A percentile compares a stretch with the other conserved stretches of the same genome.
Conservation (phyloP, 495 filamentous ascomycete genomes). For the Podospora pseudopauciseta region DNA sequence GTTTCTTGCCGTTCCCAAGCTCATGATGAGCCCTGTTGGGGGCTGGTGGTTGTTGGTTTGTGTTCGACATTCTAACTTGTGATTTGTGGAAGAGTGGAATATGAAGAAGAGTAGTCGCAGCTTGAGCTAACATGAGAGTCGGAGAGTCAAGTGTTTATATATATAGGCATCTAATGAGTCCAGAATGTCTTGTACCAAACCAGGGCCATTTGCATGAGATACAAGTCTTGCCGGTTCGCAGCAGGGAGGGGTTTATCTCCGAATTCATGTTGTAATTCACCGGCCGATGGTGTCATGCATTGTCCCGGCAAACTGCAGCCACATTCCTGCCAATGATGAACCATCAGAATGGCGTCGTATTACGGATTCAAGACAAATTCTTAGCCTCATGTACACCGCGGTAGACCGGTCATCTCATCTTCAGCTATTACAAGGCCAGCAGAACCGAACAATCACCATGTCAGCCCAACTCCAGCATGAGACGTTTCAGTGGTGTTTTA, state of each 20-base stretch:
- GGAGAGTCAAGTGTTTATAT: background rate
- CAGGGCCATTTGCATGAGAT: background rate
- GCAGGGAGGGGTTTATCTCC: background rate
- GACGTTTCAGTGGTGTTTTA: background rate
- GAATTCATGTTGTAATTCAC: conserved; percentile 5
- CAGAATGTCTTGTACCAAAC: background rate
- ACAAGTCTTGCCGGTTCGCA: background rate
- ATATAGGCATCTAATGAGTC: background rate
- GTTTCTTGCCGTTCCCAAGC: conserved; percentile 31
- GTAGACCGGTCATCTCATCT: too few relatives aligned
- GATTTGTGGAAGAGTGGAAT: background rate
- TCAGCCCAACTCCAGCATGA: too few relatives aligned
- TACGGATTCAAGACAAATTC: background rate
- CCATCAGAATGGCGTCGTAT: conserved; percentile 1
- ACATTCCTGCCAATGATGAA: background rate
- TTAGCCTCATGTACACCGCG: background rate
- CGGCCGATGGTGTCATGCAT: conserved; percentile 8
- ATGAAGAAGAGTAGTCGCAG: background rate
- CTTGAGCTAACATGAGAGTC: background rate
- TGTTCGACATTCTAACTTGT: background rate
- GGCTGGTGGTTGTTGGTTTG: background rate
- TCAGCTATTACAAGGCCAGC: too few relatives aligned
- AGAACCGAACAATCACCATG: too few relatives aligned
- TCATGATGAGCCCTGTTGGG: conserved; percentile 6
- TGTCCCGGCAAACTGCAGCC: background rate